These are phyloP conservation scores for Tephrocybe rancida DNA, from an alignment of 768 basidiomycete genomes.

Conservation along the genomic window DNA sequence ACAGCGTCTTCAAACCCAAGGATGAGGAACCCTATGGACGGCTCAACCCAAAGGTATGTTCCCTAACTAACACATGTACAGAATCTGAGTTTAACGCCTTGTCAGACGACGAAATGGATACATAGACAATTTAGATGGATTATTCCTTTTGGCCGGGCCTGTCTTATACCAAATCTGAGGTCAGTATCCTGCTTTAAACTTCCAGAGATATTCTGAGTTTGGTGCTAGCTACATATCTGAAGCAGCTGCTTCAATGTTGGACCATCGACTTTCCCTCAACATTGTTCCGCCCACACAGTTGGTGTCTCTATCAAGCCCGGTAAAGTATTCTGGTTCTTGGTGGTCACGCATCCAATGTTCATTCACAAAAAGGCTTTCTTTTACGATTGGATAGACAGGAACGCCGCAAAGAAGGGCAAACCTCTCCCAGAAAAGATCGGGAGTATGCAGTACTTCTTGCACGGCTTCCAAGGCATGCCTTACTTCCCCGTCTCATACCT, in stretches of 20 bases:
- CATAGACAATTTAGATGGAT: slow-evolving; percentile 89
- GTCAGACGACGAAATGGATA: slow-evolving; percentile 85
- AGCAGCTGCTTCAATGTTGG: slow-evolving; percentile 85
- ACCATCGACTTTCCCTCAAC: slow-evolving; percentile 68
- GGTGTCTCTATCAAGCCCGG: slow-evolving; percentile 79
- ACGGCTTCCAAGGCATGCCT: slow-evolving; percentile 71
- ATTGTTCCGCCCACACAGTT: slow-evolving; percentile 89
- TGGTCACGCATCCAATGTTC: neutral
- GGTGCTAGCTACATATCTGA: slow-evolving; percentile 77
- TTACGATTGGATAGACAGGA: slow-evolving; percentile 90
- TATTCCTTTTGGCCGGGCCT: slow-evolving; percentile 88
- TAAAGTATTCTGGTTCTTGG: slow-evolving; percentile 28
- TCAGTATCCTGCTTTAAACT: slow-evolving; percentile 25
- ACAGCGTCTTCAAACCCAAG: slow-evolving; percentile 89
- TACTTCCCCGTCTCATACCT: neutral
- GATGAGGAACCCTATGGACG: slow-evolving; percentile 89
- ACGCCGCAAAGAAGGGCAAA: slow-evolving; percentile 81
- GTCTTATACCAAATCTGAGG: slow-evolving; percentile 90
- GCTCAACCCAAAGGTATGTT: slow-evolving; percentile 77
- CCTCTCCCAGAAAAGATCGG: slow-evolving; percentile 87
- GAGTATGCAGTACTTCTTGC: slow-evolving; percentile 86
- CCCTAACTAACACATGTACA: neutral
- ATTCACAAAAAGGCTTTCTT: slow-evolving; percentile 69
- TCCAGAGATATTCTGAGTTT: neutral
- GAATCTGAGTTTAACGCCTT: neutral